phyloP scores from a whole-genome alignment of 768 basidiomycete species.

The Hemileccinum impolitum region DNA sequence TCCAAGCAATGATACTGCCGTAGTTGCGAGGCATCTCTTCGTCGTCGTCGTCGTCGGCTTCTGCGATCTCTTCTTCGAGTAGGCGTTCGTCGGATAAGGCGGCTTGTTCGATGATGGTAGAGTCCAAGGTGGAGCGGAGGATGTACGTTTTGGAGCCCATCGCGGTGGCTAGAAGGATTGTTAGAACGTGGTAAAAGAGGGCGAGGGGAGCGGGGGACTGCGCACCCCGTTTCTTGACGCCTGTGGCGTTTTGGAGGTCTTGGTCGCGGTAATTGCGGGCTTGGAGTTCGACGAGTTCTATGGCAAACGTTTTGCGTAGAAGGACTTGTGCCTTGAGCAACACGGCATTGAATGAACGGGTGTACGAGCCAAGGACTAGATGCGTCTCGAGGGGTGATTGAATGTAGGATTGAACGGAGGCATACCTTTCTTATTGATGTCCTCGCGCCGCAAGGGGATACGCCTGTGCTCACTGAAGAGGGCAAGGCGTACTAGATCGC shows the following conservation, averaged over 20 bases:
- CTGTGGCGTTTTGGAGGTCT: slow-evolving; percentile 49
- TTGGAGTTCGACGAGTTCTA: slow-evolving; percentile 82
- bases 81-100: slow-evolving; percentile 44
- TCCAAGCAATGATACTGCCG: slow-evolving; percentile 77
- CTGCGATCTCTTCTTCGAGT: slow-evolving; percentile 47
- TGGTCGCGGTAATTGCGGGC: slow-evolving; percentile 49
- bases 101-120: slow-evolving; percentile 59
- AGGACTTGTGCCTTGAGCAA: slow-evolving; percentile 61
- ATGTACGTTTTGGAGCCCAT: slow-evolving; percentile 78
- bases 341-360: slow-evolving; percentile 63
- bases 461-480: slow-evolving; percentile 78
- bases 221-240: slow-evolving; percentile 65
- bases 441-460: slow-evolving; percentile 67
- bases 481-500: slow-evolving; percentile 74
- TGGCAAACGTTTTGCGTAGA: slow-evolving; percentile 65
- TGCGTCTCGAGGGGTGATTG: background rate
- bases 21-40: slow-evolving; percentile 50
- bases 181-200: background rate
- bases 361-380: slow-evolving; percentile 45
- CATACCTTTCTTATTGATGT: slow-evolving; percentile 80
- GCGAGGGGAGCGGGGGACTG: background rate
- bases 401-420: too few relatives aligned
- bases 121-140: slow-evolving; percentile 69
- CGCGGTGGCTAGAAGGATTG: slow-evolving; percentile 36
- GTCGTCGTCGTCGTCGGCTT: slow-evolving; percentile 43